Percentiles rank a stretch among this genome's conserved stretches.
phyloP scores from a whole-genome alignment of 2,329 filamentous ascomycete species.

The Lasiodiplodia sp. region DNA sequence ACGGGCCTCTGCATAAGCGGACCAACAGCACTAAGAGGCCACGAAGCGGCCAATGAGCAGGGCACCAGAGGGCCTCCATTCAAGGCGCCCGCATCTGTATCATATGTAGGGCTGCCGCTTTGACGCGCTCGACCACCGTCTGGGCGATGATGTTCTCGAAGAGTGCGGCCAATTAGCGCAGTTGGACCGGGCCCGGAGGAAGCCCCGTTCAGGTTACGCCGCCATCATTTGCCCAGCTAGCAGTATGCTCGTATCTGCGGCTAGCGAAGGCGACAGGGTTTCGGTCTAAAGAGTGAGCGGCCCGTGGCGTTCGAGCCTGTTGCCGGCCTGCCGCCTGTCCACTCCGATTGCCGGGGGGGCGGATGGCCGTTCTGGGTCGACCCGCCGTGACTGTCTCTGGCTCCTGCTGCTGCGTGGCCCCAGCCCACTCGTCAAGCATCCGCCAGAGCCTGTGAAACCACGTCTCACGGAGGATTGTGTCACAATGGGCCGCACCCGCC shows the following conservation, averaged over 20 bases:
- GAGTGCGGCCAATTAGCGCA: slow-evolving; percentile 9
- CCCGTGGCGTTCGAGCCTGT: slow-evolving; percentile 8
- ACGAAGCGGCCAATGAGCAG: not conserved
- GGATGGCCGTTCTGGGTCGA: not conserved
- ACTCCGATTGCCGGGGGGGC: not conserved
- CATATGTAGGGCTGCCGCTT: slow-evolving; percentile 25
- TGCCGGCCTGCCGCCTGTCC: slow-evolving; percentile 22
- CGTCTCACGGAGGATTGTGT: not conserved
- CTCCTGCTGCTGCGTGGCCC: not conserved
- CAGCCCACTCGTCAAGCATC: slow-evolving; percentile 1
- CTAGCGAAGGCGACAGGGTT: slow-evolving; percentile 22
- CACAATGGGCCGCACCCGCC: slow-evolving; percentile 5
- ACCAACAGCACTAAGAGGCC: not conserved
- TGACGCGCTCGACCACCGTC: slow-evolving; percentile 19
- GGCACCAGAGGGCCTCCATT: not conserved
- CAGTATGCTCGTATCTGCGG: slow-evolving; percentile 21
- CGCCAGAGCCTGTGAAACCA: not conserved
- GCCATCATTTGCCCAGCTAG: slow-evolving; percentile 21
- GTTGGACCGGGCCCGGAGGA: slow-evolving; percentile 14
- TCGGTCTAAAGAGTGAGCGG: slow-evolving; percentile 9
- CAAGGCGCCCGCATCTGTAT: slow-evolving; percentile 18
- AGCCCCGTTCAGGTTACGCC: slow-evolving; percentile 23
- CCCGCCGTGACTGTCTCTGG: not conserved
- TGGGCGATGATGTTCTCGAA: slow-evolving; percentile 23
- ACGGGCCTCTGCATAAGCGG: slow-evolving; percentile 10